These are phyloP conservation scores for Jamesozyma piceae DNA, from an alignment of 805 yeast genomes.

Conservation along the genomic window DNA sequence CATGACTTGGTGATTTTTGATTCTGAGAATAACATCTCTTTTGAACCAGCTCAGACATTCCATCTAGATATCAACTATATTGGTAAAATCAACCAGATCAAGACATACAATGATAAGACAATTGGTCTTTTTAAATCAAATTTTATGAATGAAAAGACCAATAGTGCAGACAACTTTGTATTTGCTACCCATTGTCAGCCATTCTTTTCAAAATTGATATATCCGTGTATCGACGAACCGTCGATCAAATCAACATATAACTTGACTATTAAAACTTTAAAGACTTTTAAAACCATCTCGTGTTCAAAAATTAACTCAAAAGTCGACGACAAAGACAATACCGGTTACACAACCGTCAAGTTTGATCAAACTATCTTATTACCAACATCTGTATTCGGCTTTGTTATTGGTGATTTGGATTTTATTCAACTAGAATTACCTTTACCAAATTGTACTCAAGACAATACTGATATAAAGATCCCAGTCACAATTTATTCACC, in stretches of 20 bases:
- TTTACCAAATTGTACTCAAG: slow-evolving; percentile 15
- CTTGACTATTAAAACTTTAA: slow-evolving; percentile 31
- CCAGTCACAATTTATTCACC: slow-evolving; percentile 51
- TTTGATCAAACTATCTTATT: slow-evolving; percentile 52
- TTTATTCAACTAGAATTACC: slow-evolving; percentile 33
- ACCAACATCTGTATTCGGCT: slow-evolving; percentile 56
- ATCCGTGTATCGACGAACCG: slow-evolving; percentile 65
- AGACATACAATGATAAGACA: slow-evolving; percentile 48
- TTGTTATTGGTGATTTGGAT: slow-evolving; percentile 61
- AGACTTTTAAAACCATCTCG: slow-evolving; percentile 1
- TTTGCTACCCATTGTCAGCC: slow-evolving; percentile 72
- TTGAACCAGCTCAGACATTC: background rate
- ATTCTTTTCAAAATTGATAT: slow-evolving; percentile 47
- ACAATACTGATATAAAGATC: slow-evolving; percentile 16
- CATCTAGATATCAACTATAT: slow-evolving; percentile 32
- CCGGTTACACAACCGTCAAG: slow-evolving; percentile 27
- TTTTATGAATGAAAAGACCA: slow-evolving; percentile 43
- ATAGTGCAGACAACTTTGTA: slow-evolving; percentile 41
- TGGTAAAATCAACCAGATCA: slow-evolving; percentile 43
- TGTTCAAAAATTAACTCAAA: background rate
- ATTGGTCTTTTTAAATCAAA: slow-evolving; percentile 62
- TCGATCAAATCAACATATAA: slow-evolving; percentile 43
- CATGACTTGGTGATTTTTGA: slow-evolving; percentile 8
- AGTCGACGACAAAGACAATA: slow-evolving; percentile 5
- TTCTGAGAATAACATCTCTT: background rate